Base-by-base conservation (phyloP, 176 grass and related monocot genomes). In the Eleusine coracana region DNA sequence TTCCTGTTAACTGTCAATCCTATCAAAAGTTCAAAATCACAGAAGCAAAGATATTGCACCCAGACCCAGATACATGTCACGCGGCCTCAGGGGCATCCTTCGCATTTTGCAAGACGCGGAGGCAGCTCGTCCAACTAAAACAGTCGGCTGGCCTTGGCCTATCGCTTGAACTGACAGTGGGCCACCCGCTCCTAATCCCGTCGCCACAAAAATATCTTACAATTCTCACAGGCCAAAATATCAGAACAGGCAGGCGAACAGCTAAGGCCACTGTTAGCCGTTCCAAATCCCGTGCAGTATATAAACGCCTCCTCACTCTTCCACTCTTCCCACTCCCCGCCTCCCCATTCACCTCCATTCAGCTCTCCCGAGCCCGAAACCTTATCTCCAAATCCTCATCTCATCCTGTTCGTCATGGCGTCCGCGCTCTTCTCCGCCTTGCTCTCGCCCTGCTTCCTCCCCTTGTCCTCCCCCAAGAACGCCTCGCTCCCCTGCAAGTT, bases 331-430 rank as follows among this genome's bases (percentile, higher is more conserved):
- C 39, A 63, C 25, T 76, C 82, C 73, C 46, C 16, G 15, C 51
- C 51, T 18, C 50, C 13, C 36, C 61, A 63, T 49, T 66, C 59
- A 16, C 45, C 76, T 49, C 88, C 65, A n/a, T n/a, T n/a, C n/a
- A 55, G 77, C 77, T 80, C 77, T 68, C 45, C 81, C 4, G 38
- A 37, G 27, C 78, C 79, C 74, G 34, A 55, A 89, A 86, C 93
- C 93, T 95, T 92, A 95, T 95, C 93, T 64, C 76, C 84, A 78
- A 85, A 76, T 50, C 75, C 82, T 78, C 78, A 72, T 74, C 84
- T 36, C 75, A 54, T 58, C 17, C 54, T 17, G 64, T n/a, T 64
- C 77, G 75, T 41, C 51, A 70, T 88, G 85, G 91, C 88, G 65
- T 68, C 87, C 68, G 77, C 91, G 70, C 85, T 90, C 85, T 85